These are phyloP conservation scores for Alloteropsis semialata DNA, from an alignment of 176 grass and related monocot species.

Conservation along the genomic window DNA sequence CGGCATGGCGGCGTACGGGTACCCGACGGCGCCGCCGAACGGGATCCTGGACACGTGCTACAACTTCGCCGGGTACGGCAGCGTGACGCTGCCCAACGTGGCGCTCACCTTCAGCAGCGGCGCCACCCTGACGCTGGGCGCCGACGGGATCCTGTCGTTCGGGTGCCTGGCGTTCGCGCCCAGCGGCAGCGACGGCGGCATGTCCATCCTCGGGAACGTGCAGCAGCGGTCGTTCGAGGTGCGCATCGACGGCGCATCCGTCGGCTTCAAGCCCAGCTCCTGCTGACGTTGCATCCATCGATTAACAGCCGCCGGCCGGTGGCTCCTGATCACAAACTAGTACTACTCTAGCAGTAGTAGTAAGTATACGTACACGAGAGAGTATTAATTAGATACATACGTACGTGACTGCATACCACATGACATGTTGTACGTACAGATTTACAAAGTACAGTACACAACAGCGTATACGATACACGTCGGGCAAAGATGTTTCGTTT, in stretches of 20 bases:
- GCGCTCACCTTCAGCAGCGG: conserved; percentile 47
- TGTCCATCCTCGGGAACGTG: conserved; percentile 75
- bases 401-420: not conserved
- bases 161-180: conserved; percentile 88
- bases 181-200: conserved; percentile 37
- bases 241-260: conserved; percentile 58
- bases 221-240: conserved; percentile 84
- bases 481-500: not conserved
- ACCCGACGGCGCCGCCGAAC: conserved; percentile 32
- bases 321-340: not conserved
- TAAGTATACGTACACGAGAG: not conserved
- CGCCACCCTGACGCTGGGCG: conserved; percentile 32
- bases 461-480: not conserved
- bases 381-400: not conserved
- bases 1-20: conserved; percentile 43
- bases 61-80: conserved; percentile 49
- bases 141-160: conserved; percentile 56
- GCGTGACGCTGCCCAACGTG: conserved; percentile 54
- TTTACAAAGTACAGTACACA: not conserved
- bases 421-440: no score
- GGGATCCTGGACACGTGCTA: conserved; percentile 84
- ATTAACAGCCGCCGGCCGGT: not conserved
- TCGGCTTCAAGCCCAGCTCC: conserved; percentile 56
- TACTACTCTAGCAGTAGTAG: not conserved
- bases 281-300: conserved; percentile 41